A percentile compares a stretch with the other conserved stretches of the same genome.
Conservation (phyloP, 2,329 filamentous ascomycete genomes). For the Cytospora chrysosperma region DNA sequence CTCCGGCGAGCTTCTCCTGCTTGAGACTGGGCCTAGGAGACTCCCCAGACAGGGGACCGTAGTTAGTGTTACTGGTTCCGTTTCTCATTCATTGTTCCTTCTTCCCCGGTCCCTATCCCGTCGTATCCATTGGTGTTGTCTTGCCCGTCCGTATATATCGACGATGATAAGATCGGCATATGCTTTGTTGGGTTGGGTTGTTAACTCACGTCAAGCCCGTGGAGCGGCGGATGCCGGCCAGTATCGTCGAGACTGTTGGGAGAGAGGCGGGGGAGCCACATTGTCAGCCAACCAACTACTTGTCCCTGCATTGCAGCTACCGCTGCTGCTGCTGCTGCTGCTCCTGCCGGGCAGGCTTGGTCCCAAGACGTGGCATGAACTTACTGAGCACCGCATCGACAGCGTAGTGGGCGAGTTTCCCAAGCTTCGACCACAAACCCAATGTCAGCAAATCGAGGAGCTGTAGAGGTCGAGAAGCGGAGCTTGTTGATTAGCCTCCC, state of each 20-base stretch:
- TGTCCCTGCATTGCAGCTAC: too few relatives aligned
- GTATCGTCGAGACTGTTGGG: conserved; percentile 82
- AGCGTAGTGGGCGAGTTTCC: conserved; percentile 89
- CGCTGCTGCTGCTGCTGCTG: not conserved
- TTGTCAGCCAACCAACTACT: too few relatives aligned
- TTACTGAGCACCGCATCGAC: conserved; percentile 91
- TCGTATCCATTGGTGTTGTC: not conserved
- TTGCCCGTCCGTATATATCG: not conserved
- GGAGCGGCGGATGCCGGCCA: conserved; percentile 95
- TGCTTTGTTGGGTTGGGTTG: too few relatives aligned
- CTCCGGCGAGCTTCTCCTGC: conserved; percentile 74
- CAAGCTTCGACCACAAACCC: conserved; percentile 75
- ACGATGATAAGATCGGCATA: conserved; percentile 12
- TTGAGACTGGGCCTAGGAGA: conserved; percentile 73
- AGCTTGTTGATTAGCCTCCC: conserved; percentile 40
- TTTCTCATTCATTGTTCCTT: not conserved
- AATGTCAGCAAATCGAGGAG: conserved; percentile 68
- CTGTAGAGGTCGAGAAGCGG: conserved; percentile 41
- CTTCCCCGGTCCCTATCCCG: not conserved
- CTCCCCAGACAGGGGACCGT: conserved; percentile 39
- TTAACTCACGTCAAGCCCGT: conserved; percentile 91
- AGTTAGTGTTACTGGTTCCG: conserved; percentile 40
- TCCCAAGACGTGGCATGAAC: conserved; percentile 34
- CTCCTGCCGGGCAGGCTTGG: too few relatives aligned
- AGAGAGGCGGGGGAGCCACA: not conserved